phyloP scores from a whole-genome alignment of 2,329 filamentous ascomycete genomes.

The Epichloe scottii region DNA sequence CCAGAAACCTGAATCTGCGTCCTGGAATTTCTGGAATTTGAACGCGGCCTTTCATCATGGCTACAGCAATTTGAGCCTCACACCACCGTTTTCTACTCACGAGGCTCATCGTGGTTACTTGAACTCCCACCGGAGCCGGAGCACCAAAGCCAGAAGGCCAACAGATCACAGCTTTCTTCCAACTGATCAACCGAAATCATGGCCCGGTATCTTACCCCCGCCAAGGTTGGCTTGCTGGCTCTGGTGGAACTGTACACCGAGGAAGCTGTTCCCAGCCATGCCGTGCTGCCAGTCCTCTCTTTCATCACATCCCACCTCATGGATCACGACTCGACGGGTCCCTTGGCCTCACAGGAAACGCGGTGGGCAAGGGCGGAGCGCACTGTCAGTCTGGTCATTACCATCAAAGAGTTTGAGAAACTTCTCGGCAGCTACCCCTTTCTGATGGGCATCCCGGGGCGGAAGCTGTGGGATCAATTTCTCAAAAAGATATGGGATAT shows the following conservation, averaged over 20 bases:
- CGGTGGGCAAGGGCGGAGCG: constrained; percentile 37
- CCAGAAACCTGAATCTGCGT: neutral
- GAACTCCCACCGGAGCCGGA: neutral
- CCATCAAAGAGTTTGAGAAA: constrained; percentile 46
- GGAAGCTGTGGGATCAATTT: constrained; percentile 79
- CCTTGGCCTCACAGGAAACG: constrained; percentile 13
- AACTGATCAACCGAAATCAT: constrained; percentile 31
- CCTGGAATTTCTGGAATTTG: no score
- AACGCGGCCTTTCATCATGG: neutral
- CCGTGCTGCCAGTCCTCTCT: constrained; percentile 63
- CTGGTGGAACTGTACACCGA: constrained; percentile 74
- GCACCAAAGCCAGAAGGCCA: neutral
- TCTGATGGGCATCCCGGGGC: constrained; percentile 51
- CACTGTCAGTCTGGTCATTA: constrained; percentile 39
- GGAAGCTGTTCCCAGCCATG: constrained; percentile 52
- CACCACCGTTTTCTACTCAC: neutral
- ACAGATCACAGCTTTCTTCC: neutral
- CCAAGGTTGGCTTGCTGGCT: constrained; percentile 71
- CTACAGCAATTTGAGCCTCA: neutral
- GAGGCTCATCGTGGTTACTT: neutral
- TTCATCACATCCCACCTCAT: constrained; percentile 65
- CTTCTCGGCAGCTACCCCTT: constrained; percentile 41
- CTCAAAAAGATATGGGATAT: constrained; percentile 73
- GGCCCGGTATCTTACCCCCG: constrained; percentile 77
- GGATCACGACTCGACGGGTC: constrained; percentile 25